Base-by-base conservation (phyloP, 129 eudicot species). In the Saussurea involucrata region DNA sequence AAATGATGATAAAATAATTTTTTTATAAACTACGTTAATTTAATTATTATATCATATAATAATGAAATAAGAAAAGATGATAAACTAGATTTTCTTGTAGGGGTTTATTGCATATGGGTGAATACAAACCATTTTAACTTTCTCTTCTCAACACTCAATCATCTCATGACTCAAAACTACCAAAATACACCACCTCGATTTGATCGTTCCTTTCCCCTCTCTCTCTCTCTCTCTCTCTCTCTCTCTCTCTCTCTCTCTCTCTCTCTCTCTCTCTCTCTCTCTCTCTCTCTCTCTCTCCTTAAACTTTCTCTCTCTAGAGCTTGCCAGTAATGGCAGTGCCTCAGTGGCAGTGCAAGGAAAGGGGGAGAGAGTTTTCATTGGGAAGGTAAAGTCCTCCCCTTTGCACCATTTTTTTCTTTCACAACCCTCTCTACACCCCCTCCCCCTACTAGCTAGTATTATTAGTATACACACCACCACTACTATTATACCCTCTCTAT, bases 341-440 rank as follows among this genome's bases (percentile, higher is more conserved):
- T 34, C 42, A 75, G 92, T 91, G 90, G 92, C 90, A 87, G 93
- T 86, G 96, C 85, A 87, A 84, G 85, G 84, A 87, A 92, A 86
- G 83, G 75, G 86, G 68, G 88, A 77, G 87, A 82, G 92, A 74
- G 87, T 82, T 87, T 84, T 85, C 97, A 89, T 89, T 69, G 97
- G 97, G 97, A 92, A 92, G 90, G 95, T 86, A 89, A 92, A 67
- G 24, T 9, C 57, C 55, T 49, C 11, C 73, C 73, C 10, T 76
- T 76, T 76, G 65, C 73, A 76, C 85, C 78, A 58, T 37, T 63
- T 71, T 78, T 67, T 66, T n/a, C 76, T 73, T 69, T 49, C 78
- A 72, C 77, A 79, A 24, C 17, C 27, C 63, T 75, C 57, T 33
- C 53, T 61, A 63, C 78, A 33, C 25, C 34, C n/a, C n/a, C n/a